Base-by-base conservation (phyloP, 352 stramenopile species). In the Stramenopiles sp. region DNA sequence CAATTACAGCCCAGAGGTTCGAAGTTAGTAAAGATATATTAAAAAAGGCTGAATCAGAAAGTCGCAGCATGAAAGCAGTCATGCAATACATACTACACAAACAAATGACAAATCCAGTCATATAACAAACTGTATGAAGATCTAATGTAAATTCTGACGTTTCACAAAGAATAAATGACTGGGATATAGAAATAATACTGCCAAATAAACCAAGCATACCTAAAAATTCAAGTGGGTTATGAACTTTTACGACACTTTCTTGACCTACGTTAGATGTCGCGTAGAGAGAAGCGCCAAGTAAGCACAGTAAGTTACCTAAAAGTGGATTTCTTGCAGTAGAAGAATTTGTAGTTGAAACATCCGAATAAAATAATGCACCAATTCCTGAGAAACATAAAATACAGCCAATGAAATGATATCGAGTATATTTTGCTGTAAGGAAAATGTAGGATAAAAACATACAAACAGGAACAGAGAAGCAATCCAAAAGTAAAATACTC, bases 11-110 rank as follows among this genome's bases (percentile, higher is more conserved):
- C 55, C 85, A 94, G 24, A 91, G 64, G 50, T 91, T 78, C 36
- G 72, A 80, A 10, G 74, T 83, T 47, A 94, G 71, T 40, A 94
- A 50, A 6, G 69, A 89, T 29, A 96, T 51, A 57, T 93, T 93
- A 48, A 93, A 76, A 19, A 91, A 52, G 5, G 76, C 77, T 4
- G 79, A 71, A 61, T 94, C 79, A 23, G 62, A 66, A 6, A 60
- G 58, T 20, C 66, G 61, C 20, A 77, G 45, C 39, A 79, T 79
- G 6, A 42, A 59, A 39, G 66, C 75, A 2, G 65, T 80, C 37
- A 59, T 61, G 8, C 64, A 64, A 57, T 91, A 92, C 59, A 89
- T 77, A 48, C 55, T 60, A 52, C 64, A 85, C n/a, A 64, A 42
- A 38, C 61, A 75, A 47, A 59, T 20, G 28, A 69, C 62, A 47